These are phyloP conservation scores for Lasiosphaeriaceae sp. DNA, from an alignment of 495 filamentous ascomycete species.

Conservation along the genomic window DNA sequence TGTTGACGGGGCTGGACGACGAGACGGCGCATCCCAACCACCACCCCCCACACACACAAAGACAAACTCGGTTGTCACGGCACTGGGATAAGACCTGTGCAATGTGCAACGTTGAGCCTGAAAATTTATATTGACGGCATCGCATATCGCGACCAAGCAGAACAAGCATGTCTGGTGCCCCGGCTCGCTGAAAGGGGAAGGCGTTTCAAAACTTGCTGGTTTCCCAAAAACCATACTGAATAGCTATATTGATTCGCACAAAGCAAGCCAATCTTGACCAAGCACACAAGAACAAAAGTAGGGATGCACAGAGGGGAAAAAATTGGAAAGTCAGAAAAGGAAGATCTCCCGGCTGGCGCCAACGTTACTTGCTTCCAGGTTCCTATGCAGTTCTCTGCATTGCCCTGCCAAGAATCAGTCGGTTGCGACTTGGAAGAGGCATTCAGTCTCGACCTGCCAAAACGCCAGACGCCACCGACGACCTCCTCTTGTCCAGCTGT, in stretches of 20 bases:
- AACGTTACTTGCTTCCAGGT: too few species aligned
- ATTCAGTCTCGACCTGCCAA: too few species aligned
- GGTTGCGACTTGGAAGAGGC: background rate
- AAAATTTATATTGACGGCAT: background rate
- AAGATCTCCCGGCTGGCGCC: background rate
- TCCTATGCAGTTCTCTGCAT: background rate
- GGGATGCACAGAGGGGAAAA: too few species aligned
- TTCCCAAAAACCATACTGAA: too few species aligned
- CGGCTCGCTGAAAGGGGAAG: background rate
- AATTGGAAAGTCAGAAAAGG: too few species aligned
- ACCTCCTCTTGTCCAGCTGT: background rate
- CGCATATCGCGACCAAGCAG: background rate
- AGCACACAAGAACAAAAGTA: background rate
- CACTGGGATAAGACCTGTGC: background rate
- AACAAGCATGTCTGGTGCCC: background rate
- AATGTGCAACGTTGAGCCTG: background rate
- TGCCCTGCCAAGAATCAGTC: slow-evolving; percentile 1
- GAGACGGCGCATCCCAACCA: background rate
- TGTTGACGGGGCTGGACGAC: background rate
- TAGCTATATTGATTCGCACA: too few species aligned
- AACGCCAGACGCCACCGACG: background rate
- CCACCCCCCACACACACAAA: background rate
- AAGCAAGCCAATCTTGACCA: too few species aligned
- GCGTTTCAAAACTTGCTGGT: too few species aligned
- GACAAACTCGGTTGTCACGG: background rate